A percentile compares a stretch with the other conserved stretches of the same genome.
These are phyloP conservation scores for Irineochytrium annulatum DNA, from an alignment of 192 early-diverging fungal species.

Conservation along the genomic window DNA sequence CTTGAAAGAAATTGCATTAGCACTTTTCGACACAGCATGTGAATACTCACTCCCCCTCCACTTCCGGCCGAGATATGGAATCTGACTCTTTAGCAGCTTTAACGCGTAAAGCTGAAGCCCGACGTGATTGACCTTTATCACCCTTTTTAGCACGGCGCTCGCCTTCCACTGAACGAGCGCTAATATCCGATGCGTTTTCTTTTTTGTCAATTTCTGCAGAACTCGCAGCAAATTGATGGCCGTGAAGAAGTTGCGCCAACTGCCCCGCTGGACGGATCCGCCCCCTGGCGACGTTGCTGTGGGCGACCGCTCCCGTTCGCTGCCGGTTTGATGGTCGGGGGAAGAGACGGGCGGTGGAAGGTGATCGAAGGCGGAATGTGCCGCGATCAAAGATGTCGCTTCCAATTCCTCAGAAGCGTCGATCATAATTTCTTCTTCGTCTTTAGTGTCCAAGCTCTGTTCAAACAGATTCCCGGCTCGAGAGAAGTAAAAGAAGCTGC, in stretches of 20 bases:
- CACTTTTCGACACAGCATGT: too few relatives aligned
- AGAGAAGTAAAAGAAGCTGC: too few relatives aligned
- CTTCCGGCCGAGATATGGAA: constrained; percentile 73
- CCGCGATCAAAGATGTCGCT: too few relatives aligned
- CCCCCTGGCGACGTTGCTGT: background rate
- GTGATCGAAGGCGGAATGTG: constrained; percentile 1
- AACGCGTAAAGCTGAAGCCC: constrained; percentile 67
- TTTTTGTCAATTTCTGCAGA: constrained; percentile 76
- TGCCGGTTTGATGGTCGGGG: background rate
- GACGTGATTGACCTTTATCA: constrained; percentile 68
- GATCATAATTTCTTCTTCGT: too few relatives aligned
- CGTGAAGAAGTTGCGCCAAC: constrained; percentile 40
- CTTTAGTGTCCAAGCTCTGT: too few relatives aligned
- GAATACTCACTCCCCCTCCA: constrained; percentile 63
- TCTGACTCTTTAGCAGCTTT: constrained; percentile 76
- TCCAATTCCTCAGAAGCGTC: too few relatives aligned
- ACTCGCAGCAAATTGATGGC: constrained; percentile 71
- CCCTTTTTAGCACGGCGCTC: constrained; percentile 71
- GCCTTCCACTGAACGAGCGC: constrained; percentile 82
- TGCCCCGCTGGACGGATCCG: background rate
- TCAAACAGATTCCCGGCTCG: too few relatives aligned
- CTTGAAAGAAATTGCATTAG: constrained; percentile 19
- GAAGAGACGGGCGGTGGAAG: background rate
- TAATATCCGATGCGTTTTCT: constrained; percentile 69
- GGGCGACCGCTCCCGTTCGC: background rate